Conservation (phyloP, 495 filamentous ascomycete species). For the Penicillium desertorum region DNA sequence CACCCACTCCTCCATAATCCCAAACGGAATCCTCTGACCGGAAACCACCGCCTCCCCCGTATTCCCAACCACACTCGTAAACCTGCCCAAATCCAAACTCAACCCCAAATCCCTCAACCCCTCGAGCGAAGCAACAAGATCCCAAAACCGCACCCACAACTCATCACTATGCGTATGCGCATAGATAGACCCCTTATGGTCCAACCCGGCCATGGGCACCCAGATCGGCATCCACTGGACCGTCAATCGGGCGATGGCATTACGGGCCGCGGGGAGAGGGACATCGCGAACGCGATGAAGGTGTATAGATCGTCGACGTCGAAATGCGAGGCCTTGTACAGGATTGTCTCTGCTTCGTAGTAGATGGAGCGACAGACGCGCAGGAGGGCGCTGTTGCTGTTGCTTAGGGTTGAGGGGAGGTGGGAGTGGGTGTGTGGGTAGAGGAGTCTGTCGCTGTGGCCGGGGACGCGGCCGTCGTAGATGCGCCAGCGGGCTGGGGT, state of each 20-base stretch:
- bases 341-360: conserved; percentile 35
- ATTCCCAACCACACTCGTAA: conserved; percentile 22
- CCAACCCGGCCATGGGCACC: conserved; percentile 36
- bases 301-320: conserved; percentile 47
- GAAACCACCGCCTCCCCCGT: conserved; percentile 20
- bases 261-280: conserved; percentile 20
- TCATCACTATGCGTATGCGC: conserved; percentile 43
- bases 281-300: conserved; percentile 38
- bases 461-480: conserved; percentile 20
- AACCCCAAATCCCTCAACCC: conserved; percentile 27
- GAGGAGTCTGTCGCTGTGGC: conserved; percentile 31
- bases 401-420: conserved; percentile 31
- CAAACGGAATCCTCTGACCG: conserved; percentile 30
- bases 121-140: conserved; percentile 21
- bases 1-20: conserved; percentile 34
- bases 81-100: conserved; percentile 38
- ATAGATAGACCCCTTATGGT: conserved; percentile 39
- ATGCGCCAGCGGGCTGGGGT: conserved; percentile 43
- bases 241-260: conserved; percentile 26
- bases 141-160: conserved; percentile 42
- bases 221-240: conserved; percentile 44
- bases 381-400: conserved; percentile 32
- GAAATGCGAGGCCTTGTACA: conserved; percentile 34
- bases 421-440: conserved; percentile 42
- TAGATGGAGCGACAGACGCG: conserved; percentile 45